Evolutionary conservation across 1,284 basidiomycete species (phyloP), one percentile per base, ranked within the genome.

Genomic region (Chalciporus sp.): DNA sequence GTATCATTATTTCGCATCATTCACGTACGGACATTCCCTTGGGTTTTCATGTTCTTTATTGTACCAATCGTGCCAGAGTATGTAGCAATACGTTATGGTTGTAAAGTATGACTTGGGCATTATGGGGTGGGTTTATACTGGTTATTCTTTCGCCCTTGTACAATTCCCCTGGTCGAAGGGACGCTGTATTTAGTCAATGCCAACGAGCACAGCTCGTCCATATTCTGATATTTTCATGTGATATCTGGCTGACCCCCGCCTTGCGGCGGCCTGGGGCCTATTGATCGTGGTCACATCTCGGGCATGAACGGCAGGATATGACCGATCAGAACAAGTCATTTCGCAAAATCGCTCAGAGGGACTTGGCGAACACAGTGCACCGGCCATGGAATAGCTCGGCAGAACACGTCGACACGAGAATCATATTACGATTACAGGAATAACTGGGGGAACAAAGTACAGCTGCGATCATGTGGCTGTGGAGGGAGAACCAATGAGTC

Each of bases 1-100:
- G 67, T 69, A 69, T 69, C 67, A 59, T 70, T 72, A 70, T 71
- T 61, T 55, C 41, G 69, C 67, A 68, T 71, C 56, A 55, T 63
- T 29, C 69, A 50, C 65, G 59, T 50, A 59, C 57, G 64, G 62
- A 69, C 66, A 35, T 56, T 57, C 29, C 31, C 46, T 31, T 47
- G 54, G 29, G 44, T 48, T 42, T 47, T 51, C 62, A 59, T 56
- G 59, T 56, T 55, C 39, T 40, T 59, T 68, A 62, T 61, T 62
- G 53, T 67, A 63, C 55, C 61, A 41, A 51, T 57, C 44, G 47
- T 33, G 55, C 51, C 52, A 49, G 56, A 58, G 56, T 67, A 66
- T 69, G 70, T 72, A 69, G 69, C 70, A 49, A 60, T 69, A 69
- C 65, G 57, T 70, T 72, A 72, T 71, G 67, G 49, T 48, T 72